A percentile compares a stretch with the other conserved stretches of the same genome.
Evolutionary conservation across 2,329 filamentous ascomycete genomes (phyloP).

Genomic region (Tolypocladium nubicola): DNA sequence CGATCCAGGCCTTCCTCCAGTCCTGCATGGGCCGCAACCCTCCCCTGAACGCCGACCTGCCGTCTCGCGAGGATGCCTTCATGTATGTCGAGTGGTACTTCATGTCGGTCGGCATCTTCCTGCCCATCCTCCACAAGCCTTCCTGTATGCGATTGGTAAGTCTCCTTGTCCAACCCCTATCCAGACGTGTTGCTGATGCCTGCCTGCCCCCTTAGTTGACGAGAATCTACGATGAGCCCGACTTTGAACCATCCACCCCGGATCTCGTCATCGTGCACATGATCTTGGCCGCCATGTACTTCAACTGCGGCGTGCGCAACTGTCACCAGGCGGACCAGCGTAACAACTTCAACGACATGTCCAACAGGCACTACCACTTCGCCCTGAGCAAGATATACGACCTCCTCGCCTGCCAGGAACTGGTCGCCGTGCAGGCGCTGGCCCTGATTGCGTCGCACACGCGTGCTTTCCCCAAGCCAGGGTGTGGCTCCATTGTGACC

Average conservation of each 20-base stretch:
- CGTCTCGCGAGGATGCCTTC: conserved; percentile 52
- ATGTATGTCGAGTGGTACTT: conserved; percentile 70
- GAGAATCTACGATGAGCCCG: conserved; percentile 59
- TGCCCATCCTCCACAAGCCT: conserved; percentile 68
- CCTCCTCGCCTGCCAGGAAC: conserved; percentile 47
- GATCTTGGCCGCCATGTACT: conserved; percentile 68
- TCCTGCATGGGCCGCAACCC: conserved; percentile 53
- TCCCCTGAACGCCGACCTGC: conserved; percentile 46
- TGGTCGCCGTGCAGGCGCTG: conserved; percentile 63
- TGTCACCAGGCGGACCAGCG: conserved; percentile 42
- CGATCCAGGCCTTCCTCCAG: conserved; percentile 58
- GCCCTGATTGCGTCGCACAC: conserved; percentile 62
- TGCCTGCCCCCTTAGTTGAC: conserved; percentile 32
- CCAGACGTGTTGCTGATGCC: neutral
- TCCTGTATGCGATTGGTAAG: conserved; percentile 58
- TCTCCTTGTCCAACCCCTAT: neutral
- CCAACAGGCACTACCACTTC: conserved; percentile 72
- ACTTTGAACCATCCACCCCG: conserved; percentile 49
- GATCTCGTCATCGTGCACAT: conserved; percentile 67
- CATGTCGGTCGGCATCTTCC: conserved; percentile 57
- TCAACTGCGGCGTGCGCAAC: conserved; percentile 66
- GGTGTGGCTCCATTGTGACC: conserved; percentile 59
- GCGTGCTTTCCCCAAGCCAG: conserved; percentile 69
- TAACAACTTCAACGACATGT: conserved; percentile 48
- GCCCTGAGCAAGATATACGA: conserved; percentile 58